Conservation (phyloP, 176 grass and related monocot genomes). For the Carex kokanica region DNA sequence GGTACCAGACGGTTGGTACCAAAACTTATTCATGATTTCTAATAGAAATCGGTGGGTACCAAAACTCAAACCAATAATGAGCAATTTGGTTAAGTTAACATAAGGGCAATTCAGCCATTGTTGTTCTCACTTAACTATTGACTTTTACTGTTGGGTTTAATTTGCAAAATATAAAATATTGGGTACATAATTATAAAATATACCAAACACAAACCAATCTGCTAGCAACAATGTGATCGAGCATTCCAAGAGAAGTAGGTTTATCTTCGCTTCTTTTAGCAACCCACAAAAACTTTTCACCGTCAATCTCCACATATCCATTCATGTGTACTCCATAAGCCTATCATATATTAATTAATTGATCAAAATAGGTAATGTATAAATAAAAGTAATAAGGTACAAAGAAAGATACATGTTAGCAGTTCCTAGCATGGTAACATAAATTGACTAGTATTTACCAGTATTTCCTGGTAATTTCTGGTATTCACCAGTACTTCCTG, state of each 20-base stretch:
- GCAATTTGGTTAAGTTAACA: not conserved
- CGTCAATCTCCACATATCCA: conserved; percentile 59
- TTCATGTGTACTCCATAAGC: conserved; percentile 90
- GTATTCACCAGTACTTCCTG: too few species aligned
- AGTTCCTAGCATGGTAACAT: too few species aligned
- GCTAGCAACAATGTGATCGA: conserved; percentile 93
- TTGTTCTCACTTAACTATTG: not conserved
- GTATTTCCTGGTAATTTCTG: too few species aligned
- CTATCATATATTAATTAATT: conserved; percentile 30
- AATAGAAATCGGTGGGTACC: too few species aligned
- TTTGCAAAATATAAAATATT: not conserved
- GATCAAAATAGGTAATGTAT: not conserved
- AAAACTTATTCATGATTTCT: too few species aligned
- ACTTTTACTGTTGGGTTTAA: not conserved
- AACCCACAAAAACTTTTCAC: conserved; percentile 62
- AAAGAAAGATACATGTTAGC: too few species aligned
- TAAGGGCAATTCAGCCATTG: not conserved
- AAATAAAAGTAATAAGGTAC: not conserved
- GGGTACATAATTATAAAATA: conserved; percentile 9
- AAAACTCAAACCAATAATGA: not conserved
- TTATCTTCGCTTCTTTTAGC: conserved; percentile 79
- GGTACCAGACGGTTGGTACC: too few species aligned
- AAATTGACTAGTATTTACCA: too few species aligned
- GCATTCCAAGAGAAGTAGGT: conserved; percentile 82
- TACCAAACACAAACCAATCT: conserved; percentile 51